phyloP scores from a whole-genome alignment of 176 grass and related monocot species.

The Aegilops bicornis region DNA sequence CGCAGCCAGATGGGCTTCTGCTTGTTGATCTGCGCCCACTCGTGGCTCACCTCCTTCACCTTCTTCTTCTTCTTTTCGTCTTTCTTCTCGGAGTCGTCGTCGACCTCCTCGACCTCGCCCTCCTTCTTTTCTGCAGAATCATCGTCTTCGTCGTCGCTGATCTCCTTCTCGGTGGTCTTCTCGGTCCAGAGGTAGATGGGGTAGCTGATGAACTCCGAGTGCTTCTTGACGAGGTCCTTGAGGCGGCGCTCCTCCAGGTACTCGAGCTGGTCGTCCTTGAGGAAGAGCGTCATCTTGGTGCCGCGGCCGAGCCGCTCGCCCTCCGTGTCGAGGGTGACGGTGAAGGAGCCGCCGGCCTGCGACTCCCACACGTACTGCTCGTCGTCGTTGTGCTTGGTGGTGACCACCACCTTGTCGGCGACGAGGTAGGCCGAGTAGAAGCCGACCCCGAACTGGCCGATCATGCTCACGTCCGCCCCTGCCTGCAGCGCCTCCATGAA shows the following conservation, averaged over 20 bases:
- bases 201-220: constrained; percentile 72
- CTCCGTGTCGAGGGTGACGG: constrained; percentile 36
- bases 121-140: background rate
- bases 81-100: background rate
- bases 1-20: constrained; percentile 73
- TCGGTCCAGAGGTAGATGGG: constrained; percentile 67
- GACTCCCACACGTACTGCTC: constrained; percentile 78
- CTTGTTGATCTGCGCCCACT: constrained; percentile 65
- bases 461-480: constrained; percentile 58
- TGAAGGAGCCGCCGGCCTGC: constrained; percentile 61
- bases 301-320: constrained; percentile 59
- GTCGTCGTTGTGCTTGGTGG: constrained; percentile 83
- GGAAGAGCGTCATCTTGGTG: constrained; percentile 62
- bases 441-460: constrained; percentile 64
- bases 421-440: constrained; percentile 71
- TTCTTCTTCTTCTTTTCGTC: constrained; percentile 39
- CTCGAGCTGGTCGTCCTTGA: constrained; percentile 73
- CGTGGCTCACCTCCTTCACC: constrained; percentile 52
- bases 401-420: constrained; percentile 61
- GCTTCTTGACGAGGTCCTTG: constrained; percentile 75
- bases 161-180: constrained; percentile 68
- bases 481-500: constrained; percentile 71
- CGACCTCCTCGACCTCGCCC: constrained; percentile 34
- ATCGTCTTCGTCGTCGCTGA: constrained; percentile 51
- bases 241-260: constrained; percentile 56